Percentiles rank a stretch among this genome's conserved stretches.
phyloP scores from a whole-genome alignment of 1,139 yeast genomes.

The Geotrichum bryndzae region DNA sequence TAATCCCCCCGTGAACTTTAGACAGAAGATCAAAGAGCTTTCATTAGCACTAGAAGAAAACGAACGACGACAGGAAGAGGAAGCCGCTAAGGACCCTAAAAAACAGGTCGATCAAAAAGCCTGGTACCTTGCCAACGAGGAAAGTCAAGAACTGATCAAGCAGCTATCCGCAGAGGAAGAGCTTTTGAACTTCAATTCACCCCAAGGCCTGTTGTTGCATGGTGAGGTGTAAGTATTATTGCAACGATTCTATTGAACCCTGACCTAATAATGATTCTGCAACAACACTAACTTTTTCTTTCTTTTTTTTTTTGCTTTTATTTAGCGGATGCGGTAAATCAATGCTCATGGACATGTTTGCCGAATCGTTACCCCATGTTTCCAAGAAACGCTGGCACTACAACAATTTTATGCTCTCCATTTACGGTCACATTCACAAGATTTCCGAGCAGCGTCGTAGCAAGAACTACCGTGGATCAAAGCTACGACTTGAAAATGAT shows the following conservation, averaged over 20 bases:
- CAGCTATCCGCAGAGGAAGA: conserved; percentile 63
- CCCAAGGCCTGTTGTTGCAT: conserved; percentile 59
- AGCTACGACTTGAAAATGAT: conserved; percentile 48
- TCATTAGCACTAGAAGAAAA: conserved; percentile 23
- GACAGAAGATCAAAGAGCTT: conserved; percentile 38
- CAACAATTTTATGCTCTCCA: conserved; percentile 63
- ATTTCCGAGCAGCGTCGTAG: conserved; percentile 43
- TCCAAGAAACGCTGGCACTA: conserved; percentile 70
- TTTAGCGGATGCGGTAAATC: conserved; percentile 61
- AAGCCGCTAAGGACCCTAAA: conserved; percentile 14
- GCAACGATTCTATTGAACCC: not conserved
- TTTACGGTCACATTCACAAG: conserved; percentile 54
- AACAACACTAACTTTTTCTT: not conserved
- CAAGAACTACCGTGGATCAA: conserved; percentile 33
- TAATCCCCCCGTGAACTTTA: conserved; percentile 49
- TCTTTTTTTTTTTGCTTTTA: not conserved
- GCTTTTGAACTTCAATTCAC: conserved; percentile 48
- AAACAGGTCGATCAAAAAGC: conserved; percentile 17
- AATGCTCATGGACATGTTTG: conserved; percentile 68
- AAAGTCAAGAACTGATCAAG: conserved; percentile 39
- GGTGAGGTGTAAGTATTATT: conserved; percentile 48
- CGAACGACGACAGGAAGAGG: conserved; percentile 16
- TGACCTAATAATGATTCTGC: not conserved
- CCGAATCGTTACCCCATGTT: conserved; percentile 54
- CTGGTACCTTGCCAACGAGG: conserved; percentile 25